Conservation (phyloP, 257 asterid genomes). For the Scutellaria minor region DNA sequence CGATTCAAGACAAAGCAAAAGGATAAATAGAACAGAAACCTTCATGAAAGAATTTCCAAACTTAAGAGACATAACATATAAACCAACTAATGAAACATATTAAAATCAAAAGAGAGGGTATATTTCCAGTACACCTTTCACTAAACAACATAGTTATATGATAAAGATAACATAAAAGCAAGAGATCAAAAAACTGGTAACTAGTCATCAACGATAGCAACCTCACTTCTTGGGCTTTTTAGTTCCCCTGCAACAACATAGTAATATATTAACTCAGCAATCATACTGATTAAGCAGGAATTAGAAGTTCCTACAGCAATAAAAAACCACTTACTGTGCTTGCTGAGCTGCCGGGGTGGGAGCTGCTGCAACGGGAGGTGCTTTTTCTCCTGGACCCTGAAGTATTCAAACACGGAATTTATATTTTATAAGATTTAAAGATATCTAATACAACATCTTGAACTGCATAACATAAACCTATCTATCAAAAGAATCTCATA, state of each 20-base stretch:
- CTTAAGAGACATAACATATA: not conserved
- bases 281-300: not conserved
- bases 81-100: not conserved
- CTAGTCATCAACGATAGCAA: constrained; percentile 20
- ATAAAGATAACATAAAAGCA: constrained; percentile 33
- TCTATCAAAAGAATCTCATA: too few relatives aligned
- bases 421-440: not conserved
- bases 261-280: not conserved
- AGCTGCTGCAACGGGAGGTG: constrained; percentile 50
- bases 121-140: constrained; percentile 40
- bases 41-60: not conserved
- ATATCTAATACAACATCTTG: not conserved
- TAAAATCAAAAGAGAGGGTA: constrained; percentile 30
- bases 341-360: constrained; percentile 61
- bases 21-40: not conserved
- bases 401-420: not conserved
- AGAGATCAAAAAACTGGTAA: constrained; percentile 37
- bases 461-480: not conserved
- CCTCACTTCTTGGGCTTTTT: constrained; percentile 79
- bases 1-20: too few relatives aligned
- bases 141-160: constrained; percentile 45
- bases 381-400: constrained; percentile 80
- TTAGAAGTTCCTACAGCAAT: not conserved
- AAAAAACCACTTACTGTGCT: constrained; percentile 56
- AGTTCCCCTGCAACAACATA: constrained; percentile 52